Evolutionary conservation across 2,329 filamentous ascomycete species (phyloP), one percentile per base, ranked within the genome.

Genomic region (Karstenula rhodostoma): DNA sequence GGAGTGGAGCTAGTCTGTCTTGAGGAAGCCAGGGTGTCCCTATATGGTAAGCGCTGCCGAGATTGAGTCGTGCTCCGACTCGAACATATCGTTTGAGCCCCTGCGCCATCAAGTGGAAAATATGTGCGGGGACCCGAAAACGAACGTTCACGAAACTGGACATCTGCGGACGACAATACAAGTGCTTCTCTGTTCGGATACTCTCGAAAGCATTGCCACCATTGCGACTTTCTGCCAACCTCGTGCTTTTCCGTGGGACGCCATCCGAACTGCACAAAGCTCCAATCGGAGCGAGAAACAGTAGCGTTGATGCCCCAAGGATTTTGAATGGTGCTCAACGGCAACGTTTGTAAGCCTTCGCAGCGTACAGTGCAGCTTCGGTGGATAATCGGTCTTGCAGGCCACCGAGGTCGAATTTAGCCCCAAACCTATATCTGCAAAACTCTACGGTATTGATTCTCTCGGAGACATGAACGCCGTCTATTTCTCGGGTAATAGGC

Each of bases 51-150:
- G 49, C 19, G 32, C 13, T 49, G n/a, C 47, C 47, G 29, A 49
- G 47, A 49, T 12, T 3, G 37, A 52, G 17, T 15, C 50, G 1
- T 52, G 33, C 42, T 9, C 10, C 35, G 17, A n/a, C n/a, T 15
- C 37, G 22, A 52, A 43, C 50, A 8, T 13, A 15, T 42, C 8
- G 23, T 52, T 52, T 42, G 33, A 51, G 27, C 35, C 50, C 50
- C 22, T 52, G 35, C 22, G 22, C 23, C 19, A 33, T 25, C 29
- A 15, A 32, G 22, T 42, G 37, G 35, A 29, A 13, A 52, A 42
- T 52, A 29, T 22, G 50, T 52, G 50, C 50, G 50, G 50, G 50
- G 50, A 42, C 35, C 50, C 50, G 50, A 52, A 19, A 42, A 42
- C n/a, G 22, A n/a, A 15, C 25, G 19, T 40, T 25, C n/a, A n/a